phyloP scores from a whole-genome alignment of 257 asterid genomes.

The Solanum bukasovii region DNA sequence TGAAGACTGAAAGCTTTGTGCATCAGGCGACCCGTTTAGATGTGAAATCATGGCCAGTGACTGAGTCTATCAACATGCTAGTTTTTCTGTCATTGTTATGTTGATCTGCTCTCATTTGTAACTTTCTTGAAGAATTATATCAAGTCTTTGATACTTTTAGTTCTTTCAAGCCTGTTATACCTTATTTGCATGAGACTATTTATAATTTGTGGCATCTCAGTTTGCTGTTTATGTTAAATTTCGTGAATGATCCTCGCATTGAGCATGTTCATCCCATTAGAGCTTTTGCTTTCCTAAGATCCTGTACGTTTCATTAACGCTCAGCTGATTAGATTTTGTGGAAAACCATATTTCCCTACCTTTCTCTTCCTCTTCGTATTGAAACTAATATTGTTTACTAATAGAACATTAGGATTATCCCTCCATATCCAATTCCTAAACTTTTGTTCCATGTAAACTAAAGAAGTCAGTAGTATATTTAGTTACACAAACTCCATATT shows the following conservation, averaged over 20 bases:
- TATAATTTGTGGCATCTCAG: not conserved
- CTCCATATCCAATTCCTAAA: not conserved
- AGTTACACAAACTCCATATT: not conserved
- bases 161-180: not conserved
- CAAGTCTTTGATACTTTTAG: not conserved
- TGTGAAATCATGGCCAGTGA: not conserved
- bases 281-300: not conserved
- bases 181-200: not conserved
- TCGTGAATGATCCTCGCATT: not conserved
- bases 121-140: not conserved
- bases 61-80: not conserved
- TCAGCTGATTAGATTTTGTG: not conserved
- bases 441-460: not conserved
- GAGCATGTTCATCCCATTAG: not conserved
- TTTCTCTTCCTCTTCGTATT: not conserved
- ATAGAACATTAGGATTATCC: not conserved
- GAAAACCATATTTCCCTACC: not conserved
- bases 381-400: not conserved
- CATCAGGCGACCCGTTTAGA: not conserved
- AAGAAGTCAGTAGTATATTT: not conserved
- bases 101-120: not conserved
- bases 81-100: not conserved
- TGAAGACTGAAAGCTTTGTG: not conserved
- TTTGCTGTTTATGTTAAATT: not conserved
- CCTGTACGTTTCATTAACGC: not conserved